A percentile compares a stretch with the other conserved stretches of the same genome.
phyloP scores from a whole-genome alignment of 176 grass and related monocot species.

The Saccharum officinarum region DNA sequence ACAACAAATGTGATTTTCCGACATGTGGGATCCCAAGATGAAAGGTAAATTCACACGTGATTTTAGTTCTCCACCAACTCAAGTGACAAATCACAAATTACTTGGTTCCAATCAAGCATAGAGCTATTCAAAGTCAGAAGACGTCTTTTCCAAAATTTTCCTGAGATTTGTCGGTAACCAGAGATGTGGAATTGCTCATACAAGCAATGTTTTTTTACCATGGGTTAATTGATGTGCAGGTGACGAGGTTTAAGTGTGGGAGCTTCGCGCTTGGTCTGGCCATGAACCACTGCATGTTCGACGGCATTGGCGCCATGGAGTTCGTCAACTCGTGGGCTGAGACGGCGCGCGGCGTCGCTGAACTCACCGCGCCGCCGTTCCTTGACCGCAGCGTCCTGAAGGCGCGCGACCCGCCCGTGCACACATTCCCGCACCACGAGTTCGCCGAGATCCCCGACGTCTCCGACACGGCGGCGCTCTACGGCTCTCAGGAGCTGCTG shows the following conservation, averaged over 20 bases:
- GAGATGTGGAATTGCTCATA: not conserved
- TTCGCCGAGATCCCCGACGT: constrained; percentile 82
- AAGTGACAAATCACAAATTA: not conserved
- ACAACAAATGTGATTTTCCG: not conserved
- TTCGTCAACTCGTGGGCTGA: constrained; percentile 97
- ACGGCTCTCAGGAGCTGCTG: constrained; percentile 54
- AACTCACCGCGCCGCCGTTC: constrained; percentile 69
- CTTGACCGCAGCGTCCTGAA: constrained; percentile 68
- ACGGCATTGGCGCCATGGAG: constrained; percentile 94
- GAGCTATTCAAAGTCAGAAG: not conserved
- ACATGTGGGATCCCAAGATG: not conserved
- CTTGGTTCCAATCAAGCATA: not conserved
- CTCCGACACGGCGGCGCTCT: constrained; percentile 56
- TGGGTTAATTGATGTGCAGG: constrained; percentile 35
- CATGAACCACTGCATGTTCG: constrained; percentile 99
- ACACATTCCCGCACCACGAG: constrained; percentile 69
- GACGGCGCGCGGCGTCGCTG: constrained; percentile 67
- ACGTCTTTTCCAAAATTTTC: not conserved
- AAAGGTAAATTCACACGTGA: not conserved
- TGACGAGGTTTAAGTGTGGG: constrained; percentile 88
- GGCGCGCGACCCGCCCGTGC: constrained; percentile 55
- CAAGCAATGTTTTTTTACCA: no score
- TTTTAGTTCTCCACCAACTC: not conserved
- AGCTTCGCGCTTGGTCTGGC: constrained; percentile 75
- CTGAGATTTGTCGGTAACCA: not conserved